A percentile compares a stretch with the other conserved stretches of the same genome.
Conservation (phyloP, 139 green algal species). For the Dunaliella primolecta region DNA sequence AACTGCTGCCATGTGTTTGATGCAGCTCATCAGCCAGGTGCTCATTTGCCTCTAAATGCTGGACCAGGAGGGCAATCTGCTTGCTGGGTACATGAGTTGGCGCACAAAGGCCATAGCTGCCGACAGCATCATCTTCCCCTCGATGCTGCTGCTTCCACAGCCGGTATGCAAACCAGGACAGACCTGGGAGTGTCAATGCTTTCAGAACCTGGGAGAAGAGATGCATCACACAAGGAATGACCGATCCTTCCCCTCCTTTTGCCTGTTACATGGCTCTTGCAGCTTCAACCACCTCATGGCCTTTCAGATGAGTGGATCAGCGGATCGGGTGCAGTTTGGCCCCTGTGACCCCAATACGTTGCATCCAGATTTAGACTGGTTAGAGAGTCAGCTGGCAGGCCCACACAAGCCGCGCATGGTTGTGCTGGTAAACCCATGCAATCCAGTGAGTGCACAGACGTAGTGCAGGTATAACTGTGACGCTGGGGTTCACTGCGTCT, state of each 20-base stretch:
- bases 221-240: not conserved
- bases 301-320: constrained; percentile 28
- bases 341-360: constrained; percentile 46
- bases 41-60: not conserved
- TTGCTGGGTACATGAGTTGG: no score
- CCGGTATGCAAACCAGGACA: no score
- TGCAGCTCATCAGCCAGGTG: not conserved
- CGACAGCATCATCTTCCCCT: no score
- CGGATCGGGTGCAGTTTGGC: constrained; percentile 35
- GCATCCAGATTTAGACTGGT: constrained; percentile 46
- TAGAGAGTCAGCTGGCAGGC: constrained; percentile 40
- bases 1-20: not conserved
- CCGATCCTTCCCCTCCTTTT: not conserved
- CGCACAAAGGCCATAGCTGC: no score
- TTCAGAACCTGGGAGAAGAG: not conserved
- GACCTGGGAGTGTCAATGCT: no score
- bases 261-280: not conserved
- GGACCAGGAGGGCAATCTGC: not conserved
- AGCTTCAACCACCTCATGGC: constrained; percentile 93
- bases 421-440: constrained; percentile 82
- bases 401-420: constrained; percentile 64
- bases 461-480: no score
- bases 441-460: constrained; percentile 87
- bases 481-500: no score
- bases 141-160: no score